phyloP scores from a whole-genome alignment of 108 stramenopile genomes.

The Cyclotella atomus region DNA sequence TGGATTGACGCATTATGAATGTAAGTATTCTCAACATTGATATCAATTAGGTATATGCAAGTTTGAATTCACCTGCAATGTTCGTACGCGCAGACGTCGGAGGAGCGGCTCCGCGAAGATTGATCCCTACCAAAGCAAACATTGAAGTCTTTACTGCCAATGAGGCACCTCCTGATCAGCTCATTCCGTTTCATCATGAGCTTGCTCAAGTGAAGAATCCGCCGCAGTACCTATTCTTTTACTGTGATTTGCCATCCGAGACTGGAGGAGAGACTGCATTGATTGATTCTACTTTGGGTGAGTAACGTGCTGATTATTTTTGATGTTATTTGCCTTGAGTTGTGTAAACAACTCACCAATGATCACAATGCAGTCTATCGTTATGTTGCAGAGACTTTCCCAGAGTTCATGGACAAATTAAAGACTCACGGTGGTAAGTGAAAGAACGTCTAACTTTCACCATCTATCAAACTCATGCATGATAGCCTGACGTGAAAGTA shows the following conservation, averaged over 20 bases:
- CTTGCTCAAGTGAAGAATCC: conserved; percentile 77
- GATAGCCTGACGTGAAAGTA: neutral
- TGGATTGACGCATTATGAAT: conserved; percentile 61
- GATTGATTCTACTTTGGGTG: conserved; percentile 69
- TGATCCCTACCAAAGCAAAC: conserved; percentile 62
- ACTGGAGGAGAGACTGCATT: conserved; percentile 85
- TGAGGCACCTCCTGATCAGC: conserved; percentile 76
- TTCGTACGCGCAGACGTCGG: conserved; percentile 9
- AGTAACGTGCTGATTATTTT: too few relatives aligned
- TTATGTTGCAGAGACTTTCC: conserved; percentile 56
- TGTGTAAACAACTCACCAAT: neutral
- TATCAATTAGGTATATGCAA: too few relatives aligned
- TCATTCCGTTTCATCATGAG: conserved; percentile 89
- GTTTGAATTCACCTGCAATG: neutral
- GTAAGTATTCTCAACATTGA: neutral
- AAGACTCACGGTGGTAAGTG: conserved; percentile 54
- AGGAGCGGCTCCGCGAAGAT: conserved; percentile 72
- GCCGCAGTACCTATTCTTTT: conserved; percentile 80
- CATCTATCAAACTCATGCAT: neutral
- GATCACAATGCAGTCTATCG: conserved; percentile 51
- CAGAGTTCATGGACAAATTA: conserved; percentile 66
- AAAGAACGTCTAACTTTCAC: too few relatives aligned
- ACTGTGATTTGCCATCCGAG: conserved; percentile 72
- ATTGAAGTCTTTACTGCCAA: conserved; percentile 83
- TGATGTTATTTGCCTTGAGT: too few relatives aligned